Conservation (phyloP, 352 stramenopile genomes). For the Globisporangium nodosum region DNA sequence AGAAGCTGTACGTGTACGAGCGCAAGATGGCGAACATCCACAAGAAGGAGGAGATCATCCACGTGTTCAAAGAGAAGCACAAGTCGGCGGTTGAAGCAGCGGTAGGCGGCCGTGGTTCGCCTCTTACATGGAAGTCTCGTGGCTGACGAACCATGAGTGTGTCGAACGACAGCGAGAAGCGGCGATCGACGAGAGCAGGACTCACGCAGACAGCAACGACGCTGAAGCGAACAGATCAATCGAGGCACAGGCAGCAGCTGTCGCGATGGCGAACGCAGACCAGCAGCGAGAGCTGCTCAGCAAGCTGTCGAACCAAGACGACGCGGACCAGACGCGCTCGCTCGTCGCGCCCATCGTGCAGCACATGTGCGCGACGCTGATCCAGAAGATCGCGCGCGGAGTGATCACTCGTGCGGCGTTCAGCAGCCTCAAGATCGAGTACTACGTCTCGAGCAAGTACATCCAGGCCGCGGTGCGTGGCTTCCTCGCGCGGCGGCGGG, state of each 20-base stretch:
- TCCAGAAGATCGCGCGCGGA: constrained; percentile 70
- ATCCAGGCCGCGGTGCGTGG: constrained; percentile 69
- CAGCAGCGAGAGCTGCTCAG: neutral
- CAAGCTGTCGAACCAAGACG: constrained; percentile 17
- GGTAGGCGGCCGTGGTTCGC: constrained; percentile 6
- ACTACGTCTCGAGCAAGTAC: constrained; percentile 63
- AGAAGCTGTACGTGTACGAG: constrained; percentile 54
- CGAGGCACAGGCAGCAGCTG: neutral
- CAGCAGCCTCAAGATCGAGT: constrained; percentile 55
- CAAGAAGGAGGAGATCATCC: constrained; percentile 67
- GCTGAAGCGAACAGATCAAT: neutral
- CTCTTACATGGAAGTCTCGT: neutral
- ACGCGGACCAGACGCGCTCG: constrained; percentile 13
- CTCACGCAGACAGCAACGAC: neutral
- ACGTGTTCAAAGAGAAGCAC: constrained; percentile 62
- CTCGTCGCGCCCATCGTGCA: constrained; percentile 33
- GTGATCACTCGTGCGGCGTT: constrained; percentile 60
- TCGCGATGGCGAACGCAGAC: neutral
- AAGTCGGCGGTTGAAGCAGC: constrained; percentile 39
- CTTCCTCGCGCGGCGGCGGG: constrained; percentile 54
- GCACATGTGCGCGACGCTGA: constrained; percentile 68
- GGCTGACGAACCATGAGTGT: neutral
- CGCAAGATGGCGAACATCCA: constrained; percentile 46
- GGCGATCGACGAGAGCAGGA: constrained; percentile 8
- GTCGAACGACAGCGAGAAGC: constrained; percentile 11